These are phyloP conservation scores for Parachlorella kessleri DNA, from an alignment of 139 green algal species.

Conservation along the genomic window DNA sequence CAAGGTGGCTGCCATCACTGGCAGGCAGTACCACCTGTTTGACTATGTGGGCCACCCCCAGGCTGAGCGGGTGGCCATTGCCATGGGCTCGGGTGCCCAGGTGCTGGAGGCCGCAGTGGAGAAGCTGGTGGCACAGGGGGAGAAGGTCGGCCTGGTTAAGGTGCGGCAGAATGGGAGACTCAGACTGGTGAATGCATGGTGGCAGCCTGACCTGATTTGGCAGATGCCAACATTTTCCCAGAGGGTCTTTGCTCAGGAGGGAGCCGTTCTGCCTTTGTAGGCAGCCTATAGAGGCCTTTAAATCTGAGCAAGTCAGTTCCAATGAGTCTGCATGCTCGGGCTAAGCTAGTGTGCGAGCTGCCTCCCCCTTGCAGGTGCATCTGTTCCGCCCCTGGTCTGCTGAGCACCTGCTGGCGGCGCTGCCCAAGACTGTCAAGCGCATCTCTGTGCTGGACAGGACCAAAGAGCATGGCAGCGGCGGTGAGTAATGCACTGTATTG, in stretches of 20 bases:
- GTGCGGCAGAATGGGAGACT: no score
- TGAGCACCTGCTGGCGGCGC: conserved; percentile 41
- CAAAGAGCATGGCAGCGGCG: conserved; percentile 50
- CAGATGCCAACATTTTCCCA: no score
- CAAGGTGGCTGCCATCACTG: conserved; percentile 46
- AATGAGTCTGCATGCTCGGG: no score
- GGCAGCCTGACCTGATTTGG: no score
- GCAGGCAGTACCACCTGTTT: conserved; percentile 54
- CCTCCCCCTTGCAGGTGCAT: conserved; percentile 43
- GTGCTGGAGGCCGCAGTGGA: conserved; percentile 47
- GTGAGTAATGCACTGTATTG: background rate
- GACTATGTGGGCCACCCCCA: conserved; percentile 51
- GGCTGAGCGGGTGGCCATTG: conserved; percentile 49
- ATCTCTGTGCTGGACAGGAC: conserved; percentile 57
- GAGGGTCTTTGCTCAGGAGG: no score
- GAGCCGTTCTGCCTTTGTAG: no score
- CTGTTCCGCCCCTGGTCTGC: conserved; percentile 57
- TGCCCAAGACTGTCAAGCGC: conserved; percentile 40
- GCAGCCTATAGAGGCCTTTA: no score
- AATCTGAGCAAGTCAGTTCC: no score
- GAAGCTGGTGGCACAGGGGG: conserved; percentile 23
- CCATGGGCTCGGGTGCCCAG: conserved; percentile 54
- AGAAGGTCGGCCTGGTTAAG: conserved; percentile 57
- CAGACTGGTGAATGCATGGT: no score
- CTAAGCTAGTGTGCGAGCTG: no score